Evolutionary conservation across 2,329 filamentous ascomycete genomes (phyloP), one percentile per base, ranked within the genome.

Genomic region (Teratosphaeria nubilosa): DNA sequence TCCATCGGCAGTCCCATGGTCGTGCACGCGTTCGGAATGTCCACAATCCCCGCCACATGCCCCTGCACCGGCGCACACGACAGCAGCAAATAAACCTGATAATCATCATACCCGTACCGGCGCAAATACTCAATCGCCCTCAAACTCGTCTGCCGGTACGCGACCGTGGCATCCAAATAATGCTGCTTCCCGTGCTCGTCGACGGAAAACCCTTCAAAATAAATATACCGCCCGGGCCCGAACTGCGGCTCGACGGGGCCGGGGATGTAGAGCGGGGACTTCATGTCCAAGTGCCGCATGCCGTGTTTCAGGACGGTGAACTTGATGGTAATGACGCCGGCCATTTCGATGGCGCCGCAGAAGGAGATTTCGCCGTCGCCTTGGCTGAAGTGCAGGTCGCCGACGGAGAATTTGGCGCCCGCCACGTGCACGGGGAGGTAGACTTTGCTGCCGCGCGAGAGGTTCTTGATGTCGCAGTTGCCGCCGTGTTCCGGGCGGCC

Each of bases 381-480:
- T 88, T 3, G 84, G 86, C 73, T 94, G 95, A 69, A 69, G 51
- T 69, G 90, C 37, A 95, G 75, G 70, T 96, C 91, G 13, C 91
- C 91, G 0, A 96, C 91, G 51, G 83, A 88, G 74, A 96, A 96
- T 69, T 95, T 95, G 51, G 91, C 91, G 0, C 91, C 91, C 0
- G 80, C 75, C 4, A 96, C 89, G 67, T 95, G 91, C 0, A 96
- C 87, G 0, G 91, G 91, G 0, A 96, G 80, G 70, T 91, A 96
- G 0, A 95, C 88, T 69, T 91, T 92, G 59, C 81, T 86, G 1
- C 89, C 90, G 6, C 89, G 78, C 1, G 82, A 87, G 31, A 95
- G 78, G 66, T 94, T 94, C 76, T 95, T 95, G 73, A 95, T 94
- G 65, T 96, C 90, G 69, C 90, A 94, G 68, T 95, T 95, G 0